Evolutionary conservation across 2,329 filamentous ascomycete genomes (phyloP), one percentile per base, ranked within the genome.

Genomic region (Fusarium chuoi): DNA sequence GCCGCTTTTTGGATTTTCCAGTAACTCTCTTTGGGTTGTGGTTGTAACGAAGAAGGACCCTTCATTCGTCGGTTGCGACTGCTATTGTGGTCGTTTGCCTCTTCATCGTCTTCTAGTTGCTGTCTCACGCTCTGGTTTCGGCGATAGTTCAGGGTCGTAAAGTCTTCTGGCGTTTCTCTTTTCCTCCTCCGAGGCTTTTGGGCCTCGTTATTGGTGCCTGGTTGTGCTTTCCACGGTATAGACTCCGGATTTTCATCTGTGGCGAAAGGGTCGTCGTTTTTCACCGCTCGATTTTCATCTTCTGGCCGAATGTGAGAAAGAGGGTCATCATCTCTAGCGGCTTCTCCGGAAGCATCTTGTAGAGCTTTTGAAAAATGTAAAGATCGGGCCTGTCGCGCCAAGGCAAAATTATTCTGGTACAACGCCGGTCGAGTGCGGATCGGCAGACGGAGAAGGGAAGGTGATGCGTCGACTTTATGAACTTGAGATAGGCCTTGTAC

Each of bases 1-100:
- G 91, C 92, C 4, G 84, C 85, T 81, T 98, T 98, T 75, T 98
- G 93, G 20, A 89, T 81, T 80, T 89, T 87, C 96, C 96, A 98
- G 7, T 78, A 68, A 72, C 91, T 88, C 8, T 78, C 81, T 65
- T 82, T 72, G 24, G 71, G 66, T 36, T 61, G 61, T 20, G 71
- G 64, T 39, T 73, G 65, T 26, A 58, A 52, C 7, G 75, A 66
- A 8, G 63, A 38, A 26, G 73, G 75, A 7, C 72, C 71, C 35
- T 69, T 74, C 42, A 57, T 46, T 17, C 66, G 62, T 28, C 71
- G 68, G 13, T 38, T 57, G 30, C 42, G 30, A 10, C 49, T 54
- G 26, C n/a, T 41, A 28, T 55, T 52, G 28, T 57, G 45, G 18
- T 44, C 58, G 24, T 42, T 18, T 12, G 22, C 42, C 6, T 72